These are phyloP conservation scores for Bryoerythrophyllum caledonicum DNA, from an alignment of 225 moss, liverwort and hornwort species.

Conservation along the genomic window DNA sequence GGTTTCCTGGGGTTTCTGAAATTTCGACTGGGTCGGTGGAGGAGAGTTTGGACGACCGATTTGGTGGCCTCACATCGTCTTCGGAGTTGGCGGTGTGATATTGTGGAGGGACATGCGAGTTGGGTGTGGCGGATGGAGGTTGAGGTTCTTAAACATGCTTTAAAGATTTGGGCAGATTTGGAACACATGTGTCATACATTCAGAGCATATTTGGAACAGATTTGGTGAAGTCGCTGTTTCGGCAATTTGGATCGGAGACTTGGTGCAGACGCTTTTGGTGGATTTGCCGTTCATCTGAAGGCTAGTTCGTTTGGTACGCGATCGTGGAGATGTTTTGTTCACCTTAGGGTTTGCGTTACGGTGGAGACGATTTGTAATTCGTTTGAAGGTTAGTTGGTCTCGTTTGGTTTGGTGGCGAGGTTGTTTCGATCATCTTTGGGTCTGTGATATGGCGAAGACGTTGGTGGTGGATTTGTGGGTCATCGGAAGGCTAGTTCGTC, in stretches of 20 bases:
- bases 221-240: background rate
- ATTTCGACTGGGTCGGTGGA: background rate
- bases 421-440: background rate
- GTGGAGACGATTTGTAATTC: no score
- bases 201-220: no score
- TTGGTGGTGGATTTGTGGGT: background rate
- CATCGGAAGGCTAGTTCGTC: background rate
- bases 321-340: no score
- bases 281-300: no score
- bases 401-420: no score
- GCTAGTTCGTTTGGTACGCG: no score
- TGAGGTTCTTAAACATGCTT: background rate
- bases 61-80: background rate
- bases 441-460: background rate
- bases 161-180: background rate
- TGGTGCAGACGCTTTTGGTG: no score
- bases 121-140: background rate
- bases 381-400: no score
- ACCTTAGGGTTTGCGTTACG: background rate
- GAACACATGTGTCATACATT: no score
- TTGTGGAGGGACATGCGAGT: background rate
- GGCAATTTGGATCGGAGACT: no score
- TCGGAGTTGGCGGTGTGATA: background rate
- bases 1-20: conserved; percentile 8
- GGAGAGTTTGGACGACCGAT: background rate